Evolutionary conservation across 2,329 filamentous ascomycete genomes (phyloP).

Genomic region (Ophiosphaerella korrae): DNA sequence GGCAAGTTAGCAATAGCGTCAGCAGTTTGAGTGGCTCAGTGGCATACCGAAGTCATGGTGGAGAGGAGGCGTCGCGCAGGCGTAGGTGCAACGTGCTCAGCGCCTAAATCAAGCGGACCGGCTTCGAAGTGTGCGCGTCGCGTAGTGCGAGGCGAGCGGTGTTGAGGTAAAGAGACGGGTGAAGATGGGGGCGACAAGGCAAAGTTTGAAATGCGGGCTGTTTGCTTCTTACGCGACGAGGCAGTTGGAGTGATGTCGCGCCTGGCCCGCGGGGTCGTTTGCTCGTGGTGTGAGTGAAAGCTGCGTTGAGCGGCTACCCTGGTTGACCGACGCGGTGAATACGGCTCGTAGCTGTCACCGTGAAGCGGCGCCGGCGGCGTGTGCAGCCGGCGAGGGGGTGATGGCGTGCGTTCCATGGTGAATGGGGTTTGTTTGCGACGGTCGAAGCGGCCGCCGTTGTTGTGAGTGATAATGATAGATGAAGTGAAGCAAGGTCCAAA

Average conservation of each 20-base stretch:
- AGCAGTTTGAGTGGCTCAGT: constrained; percentile 10
- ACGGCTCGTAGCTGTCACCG: constrained; percentile 75
- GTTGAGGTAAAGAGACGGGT: constrained; percentile 42
- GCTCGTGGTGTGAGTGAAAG: constrained; percentile 32
- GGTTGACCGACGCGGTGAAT: constrained; percentile 68
- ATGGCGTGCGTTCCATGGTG: constrained; percentile 61
- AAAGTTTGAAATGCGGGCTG: constrained; percentile 53
- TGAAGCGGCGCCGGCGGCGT: constrained; percentile 73
- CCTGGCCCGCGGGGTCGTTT: constrained; percentile 27
- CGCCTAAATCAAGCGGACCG: constrained; percentile 36
- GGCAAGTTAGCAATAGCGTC: constrained; percentile 5
- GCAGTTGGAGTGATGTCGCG: constrained; percentile 40
- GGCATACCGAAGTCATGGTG: constrained; percentile 33
- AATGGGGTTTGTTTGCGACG: neutral
- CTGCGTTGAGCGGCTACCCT: constrained; percentile 64
- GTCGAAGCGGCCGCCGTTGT: neutral
- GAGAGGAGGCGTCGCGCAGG: constrained; percentile 33
- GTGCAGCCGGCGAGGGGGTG: constrained; percentile 62
- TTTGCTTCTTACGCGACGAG: constrained; percentile 24
- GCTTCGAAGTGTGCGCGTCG: constrained; percentile 32
- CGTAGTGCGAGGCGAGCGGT: constrained; percentile 36
- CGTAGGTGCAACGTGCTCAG: constrained; percentile 33
- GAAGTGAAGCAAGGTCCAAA: constrained; percentile 23
- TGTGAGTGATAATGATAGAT: constrained; percentile 9
- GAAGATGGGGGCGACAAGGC: constrained; percentile 52